These are phyloP conservation scores for Saturnispora mendoncae DNA, from an alignment of 805 yeast genomes.

Conservation along the genomic window DNA sequence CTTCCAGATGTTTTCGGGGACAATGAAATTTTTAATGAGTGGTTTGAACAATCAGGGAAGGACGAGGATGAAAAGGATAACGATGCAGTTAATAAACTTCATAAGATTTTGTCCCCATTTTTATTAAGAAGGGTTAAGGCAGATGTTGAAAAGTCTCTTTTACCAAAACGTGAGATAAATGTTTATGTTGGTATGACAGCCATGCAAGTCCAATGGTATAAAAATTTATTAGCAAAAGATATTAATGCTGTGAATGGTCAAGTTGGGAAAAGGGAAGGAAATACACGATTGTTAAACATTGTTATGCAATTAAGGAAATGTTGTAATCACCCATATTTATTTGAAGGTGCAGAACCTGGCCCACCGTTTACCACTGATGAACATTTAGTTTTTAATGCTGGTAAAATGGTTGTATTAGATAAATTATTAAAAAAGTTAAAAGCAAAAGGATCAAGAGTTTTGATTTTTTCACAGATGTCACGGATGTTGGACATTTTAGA, in stretches of 20 bases:
- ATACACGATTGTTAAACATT: conserved; percentile 66
- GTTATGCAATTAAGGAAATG: conserved; percentile 83
- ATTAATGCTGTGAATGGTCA: conserved; percentile 83
- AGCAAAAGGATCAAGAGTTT: conserved; percentile 65
- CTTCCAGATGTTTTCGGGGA: conserved; percentile 74
- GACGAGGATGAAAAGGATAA: conserved; percentile 29
- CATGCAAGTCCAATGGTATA: conserved; percentile 77
- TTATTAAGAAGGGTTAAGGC: conserved; percentile 66
- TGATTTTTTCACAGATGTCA: conserved; percentile 79
- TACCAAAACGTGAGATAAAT: conserved; percentile 69
- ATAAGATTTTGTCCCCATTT: conserved; percentile 69
- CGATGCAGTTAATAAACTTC: conserved; percentile 49
- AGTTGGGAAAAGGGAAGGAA: conserved; percentile 63
- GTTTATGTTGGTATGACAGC: conserved; percentile 66
- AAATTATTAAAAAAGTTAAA: conserved; percentile 51
- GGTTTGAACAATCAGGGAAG: conserved; percentile 46
- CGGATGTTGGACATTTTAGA: conserved; percentile 73
- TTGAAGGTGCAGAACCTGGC: conserved; percentile 86
- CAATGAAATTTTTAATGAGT: conserved; percentile 62
- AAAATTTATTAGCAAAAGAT: conserved; percentile 67
- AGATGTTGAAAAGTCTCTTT: conserved; percentile 70
- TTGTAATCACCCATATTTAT: conserved; percentile 77
- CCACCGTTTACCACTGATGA: conserved; percentile 84
- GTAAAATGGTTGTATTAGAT: conserved; percentile 65
- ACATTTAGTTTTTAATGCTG: conserved; percentile 65